Base-by-base conservation (phyloP, 129 eudicot species). In the Flaveria linearis region DNA sequence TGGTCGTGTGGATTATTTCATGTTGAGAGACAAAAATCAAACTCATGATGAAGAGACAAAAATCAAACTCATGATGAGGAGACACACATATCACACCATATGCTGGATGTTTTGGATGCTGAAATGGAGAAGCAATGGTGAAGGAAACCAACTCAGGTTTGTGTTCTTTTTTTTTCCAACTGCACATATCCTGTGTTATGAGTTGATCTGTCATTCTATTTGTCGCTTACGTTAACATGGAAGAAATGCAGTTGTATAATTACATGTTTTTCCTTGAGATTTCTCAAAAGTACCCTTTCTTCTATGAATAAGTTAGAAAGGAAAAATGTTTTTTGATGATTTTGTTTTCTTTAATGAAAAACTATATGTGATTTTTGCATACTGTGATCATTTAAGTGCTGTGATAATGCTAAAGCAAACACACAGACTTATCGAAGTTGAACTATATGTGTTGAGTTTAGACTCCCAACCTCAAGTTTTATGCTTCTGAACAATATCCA, bases 21-120 rank as follows among this genome's bases (percentile, higher is more conserved):
- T 43, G 64, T 86, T 92, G 7, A 92, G 83, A 56, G 90, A 92
- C 47, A 56, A 60, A 79, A 83, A 82, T 66, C 89, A 88, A 73
- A n/a, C n/a, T n/a, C n/a, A n/a, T n/a, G n/a, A n/a, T n/a, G n/a
- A n/a, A 92, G 83, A 56, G 90, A 92, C 47, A 56, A 60, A 79
- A 83, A 82, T 66, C 89, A 88, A 73, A 81, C 79, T 51, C 60
- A 66, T 68, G 83, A 81, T 49, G 64, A 60, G 49, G 64, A 60
- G 49, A 80, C 87, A 81, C 9, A 15, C 58, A 20, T n/a, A 0
- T 0, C 58, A 5, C 88, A 90, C 69, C 68, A 71, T 49, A 82
- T 78, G 83, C 68, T 88, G 88, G 86, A 80, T 57, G 71, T 64
- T 65, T 71, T 88, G 80, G 82, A 82, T 69, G 71, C 67, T 52